A percentile compares a stretch with the other conserved stretches of the same genome.
Evolutionary conservation across 1,139 yeast species (phyloP).

Genomic region (Scheffersomyces parashehatae): DNA sequence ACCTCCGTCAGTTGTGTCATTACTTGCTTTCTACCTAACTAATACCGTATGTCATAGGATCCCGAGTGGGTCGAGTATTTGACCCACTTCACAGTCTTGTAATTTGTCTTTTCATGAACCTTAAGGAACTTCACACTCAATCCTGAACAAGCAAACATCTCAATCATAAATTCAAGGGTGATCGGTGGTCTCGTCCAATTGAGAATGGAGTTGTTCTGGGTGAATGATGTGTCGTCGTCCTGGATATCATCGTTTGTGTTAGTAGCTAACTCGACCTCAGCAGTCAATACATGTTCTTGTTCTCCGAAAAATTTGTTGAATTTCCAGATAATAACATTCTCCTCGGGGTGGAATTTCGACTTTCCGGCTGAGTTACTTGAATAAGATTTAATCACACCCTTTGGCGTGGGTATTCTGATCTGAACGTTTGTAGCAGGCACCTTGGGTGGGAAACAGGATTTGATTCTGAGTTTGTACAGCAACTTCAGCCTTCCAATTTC

Average conservation of each 20-base stretch:
- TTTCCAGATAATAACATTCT: slow-evolving; percentile 67
- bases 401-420: slow-evolving; percentile 70
- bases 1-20: too few relatives aligned
- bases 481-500: slow-evolving; percentile 51
- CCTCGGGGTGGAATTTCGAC: slow-evolving; percentile 67
- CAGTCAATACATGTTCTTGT: slow-evolving; percentile 58
- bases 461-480: slow-evolving; percentile 60
- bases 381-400: slow-evolving; percentile 54
- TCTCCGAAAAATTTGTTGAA: slow-evolving; percentile 69
- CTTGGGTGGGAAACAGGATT: slow-evolving; percentile 63
- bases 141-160: slow-evolving; percentile 82
- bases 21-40: slow-evolving; percentile 3
- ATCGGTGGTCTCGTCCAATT: slow-evolving; percentile 80
- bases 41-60: slow-evolving; percentile 74
- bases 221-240: background rate
- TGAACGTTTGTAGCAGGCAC: slow-evolving; percentile 66
- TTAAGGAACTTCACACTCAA: slow-evolving; percentile 71
- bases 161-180: slow-evolving; percentile 63
- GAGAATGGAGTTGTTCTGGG: slow-evolving; percentile 15
- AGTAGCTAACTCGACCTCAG: slow-evolving; percentile 45
- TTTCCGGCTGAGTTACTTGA: slow-evolving; percentile 62
- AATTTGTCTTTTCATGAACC: slow-evolving; percentile 64
- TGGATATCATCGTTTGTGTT: slow-evolving; percentile 13
- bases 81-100: slow-evolving; percentile 85
- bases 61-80: slow-evolving; percentile 76